Conservation (phyloP, 192 early-diverging fungal genomes). For the Gorgonomyces haynaldii region DNA sequence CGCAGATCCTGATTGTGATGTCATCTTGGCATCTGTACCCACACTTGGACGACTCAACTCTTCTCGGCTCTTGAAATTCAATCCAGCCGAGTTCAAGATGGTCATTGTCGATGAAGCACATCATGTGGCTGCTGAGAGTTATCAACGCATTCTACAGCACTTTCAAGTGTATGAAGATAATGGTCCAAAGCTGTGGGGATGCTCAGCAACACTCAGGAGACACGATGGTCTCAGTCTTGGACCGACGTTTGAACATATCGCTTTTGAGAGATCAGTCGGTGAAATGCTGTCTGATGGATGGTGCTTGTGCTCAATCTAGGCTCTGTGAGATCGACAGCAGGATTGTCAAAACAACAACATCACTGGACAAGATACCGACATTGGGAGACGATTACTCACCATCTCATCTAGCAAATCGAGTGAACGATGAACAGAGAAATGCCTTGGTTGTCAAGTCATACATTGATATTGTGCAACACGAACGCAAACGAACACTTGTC, state of each 20-base stretch:
- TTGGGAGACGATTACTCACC: conserved; percentile 50
- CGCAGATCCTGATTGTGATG: conserved; percentile 50
- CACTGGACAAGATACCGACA: conserved; percentile 35
- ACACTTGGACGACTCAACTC: conserved; percentile 45
- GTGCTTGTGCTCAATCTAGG: conserved; percentile 34
- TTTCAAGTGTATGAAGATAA: conserved; percentile 35
- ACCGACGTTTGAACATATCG: conserved; percentile 63
- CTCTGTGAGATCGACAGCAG: conserved; percentile 54
- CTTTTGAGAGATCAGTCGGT: conserved; percentile 59
- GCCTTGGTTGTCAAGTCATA: conserved; percentile 48
- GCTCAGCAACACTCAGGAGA: conserved; percentile 78
- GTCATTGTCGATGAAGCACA: conserved; percentile 86
- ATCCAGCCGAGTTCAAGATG: conserved; percentile 69
- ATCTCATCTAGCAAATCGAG: conserved; percentile 24
- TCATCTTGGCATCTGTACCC: conserved; percentile 61
- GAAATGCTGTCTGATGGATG: conserved; percentile 78
- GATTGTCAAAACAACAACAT: conserved; percentile 50
- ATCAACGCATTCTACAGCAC: conserved; percentile 57
- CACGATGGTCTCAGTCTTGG: conserved; percentile 66
- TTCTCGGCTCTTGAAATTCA: conserved; percentile 49
- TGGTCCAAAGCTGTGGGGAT: conserved; percentile 61
- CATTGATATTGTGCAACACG: conserved; percentile 9
- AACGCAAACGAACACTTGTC: conserved; percentile 59
- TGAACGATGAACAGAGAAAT: conserved; percentile 15
- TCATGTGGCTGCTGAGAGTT: conserved; percentile 73